These are phyloP conservation scores for Pilasporangium apinafurcum DNA, from an alignment of 352 stramenopile genomes.

Conservation along the genomic window DNA sequence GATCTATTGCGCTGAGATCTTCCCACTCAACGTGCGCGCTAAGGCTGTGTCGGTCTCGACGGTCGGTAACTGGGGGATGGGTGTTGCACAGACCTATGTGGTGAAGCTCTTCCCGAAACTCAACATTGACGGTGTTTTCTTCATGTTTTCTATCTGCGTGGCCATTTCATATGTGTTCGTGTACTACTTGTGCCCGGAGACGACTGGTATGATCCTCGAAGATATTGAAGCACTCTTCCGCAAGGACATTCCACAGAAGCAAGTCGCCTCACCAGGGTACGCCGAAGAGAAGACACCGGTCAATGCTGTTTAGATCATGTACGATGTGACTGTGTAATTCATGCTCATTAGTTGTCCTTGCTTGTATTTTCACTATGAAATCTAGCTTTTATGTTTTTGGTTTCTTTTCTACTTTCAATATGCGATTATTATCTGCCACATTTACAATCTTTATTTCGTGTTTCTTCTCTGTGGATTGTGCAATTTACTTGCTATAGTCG, in stretches of 20 bases:
- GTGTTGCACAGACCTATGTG: conserved; percentile 10
- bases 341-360: too few species aligned
- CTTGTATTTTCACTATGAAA: too few species aligned
- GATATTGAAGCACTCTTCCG: conserved; percentile 53
- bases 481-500: too few species aligned
- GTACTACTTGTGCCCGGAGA: conserved; percentile 45
- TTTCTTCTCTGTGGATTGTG: too few species aligned
- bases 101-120: conserved; percentile 18
- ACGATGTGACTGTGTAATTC: too few species aligned
- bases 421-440: too few species aligned
- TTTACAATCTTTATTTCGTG: too few species aligned
- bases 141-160: conserved; percentile 27
- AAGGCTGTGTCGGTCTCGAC: conserved; percentile 18
- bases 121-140: conserved; percentile 37
- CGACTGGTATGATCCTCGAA: conserved; percentile 39
- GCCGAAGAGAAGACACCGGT: conserved; percentile 11
- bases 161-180: conserved; percentile 33
- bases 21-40: conserved; percentile 12
- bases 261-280: conserved; percentile 19
- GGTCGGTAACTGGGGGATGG: conserved; percentile 12
- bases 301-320: background rate
- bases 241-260: conserved; percentile 19
- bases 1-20: conserved; percentile 19
- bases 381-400: too few species aligned
- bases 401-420: too few species aligned